Conservation (phyloP, 1,139 yeast species). For the Debaryomycetaceae sp. region DNA sequence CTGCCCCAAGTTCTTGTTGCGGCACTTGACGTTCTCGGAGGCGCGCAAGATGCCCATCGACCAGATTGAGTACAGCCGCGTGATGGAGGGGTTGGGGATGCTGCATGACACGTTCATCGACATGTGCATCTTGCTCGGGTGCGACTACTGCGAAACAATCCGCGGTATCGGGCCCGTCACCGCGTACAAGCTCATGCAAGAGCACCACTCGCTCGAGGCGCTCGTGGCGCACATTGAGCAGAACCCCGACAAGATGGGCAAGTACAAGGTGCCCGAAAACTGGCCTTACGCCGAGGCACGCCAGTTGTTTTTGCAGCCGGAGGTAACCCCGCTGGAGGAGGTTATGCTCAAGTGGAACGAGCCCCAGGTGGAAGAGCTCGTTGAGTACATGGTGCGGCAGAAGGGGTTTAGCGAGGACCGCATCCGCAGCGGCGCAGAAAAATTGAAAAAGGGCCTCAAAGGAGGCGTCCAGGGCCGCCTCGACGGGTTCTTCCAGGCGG, state of each 20-base stretch:
- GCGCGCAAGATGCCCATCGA: slow-evolving; percentile 90
- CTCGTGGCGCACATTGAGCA: slow-evolving; percentile 61
- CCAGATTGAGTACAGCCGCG: slow-evolving; percentile 67
- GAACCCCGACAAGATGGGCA: slow-evolving; percentile 53
- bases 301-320: slow-evolving; percentile 76
- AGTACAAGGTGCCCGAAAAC: slow-evolving; percentile 83
- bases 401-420: slow-evolving; percentile 93
- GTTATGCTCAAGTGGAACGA: slow-evolving; percentile 71
- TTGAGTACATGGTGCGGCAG: slow-evolving; percentile 66
- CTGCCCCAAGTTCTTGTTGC: slow-evolving; percentile 72
- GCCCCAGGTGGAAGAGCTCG: slow-evolving; percentile 73
- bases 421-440: slow-evolving; percentile 80
- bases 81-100: slow-evolving; percentile 73
- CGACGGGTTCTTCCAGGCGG: slow-evolving; percentile 83
- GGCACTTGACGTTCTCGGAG: slow-evolving; percentile 92
- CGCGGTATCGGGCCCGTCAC: slow-evolving; percentile 95
- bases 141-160: slow-evolving; percentile 95
- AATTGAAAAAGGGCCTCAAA: slow-evolving; percentile 77
- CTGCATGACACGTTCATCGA: slow-evolving; percentile 76
- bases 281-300: slow-evolving; percentile 95
- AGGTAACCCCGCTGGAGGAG: slow-evolving; percentile 57
- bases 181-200: slow-evolving; percentile 82
- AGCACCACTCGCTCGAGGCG: slow-evolving; percentile 75
- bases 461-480: slow-evolving; percentile 87
- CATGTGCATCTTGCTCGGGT: slow-evolving; percentile 86